Conservation (phyloP, 2,329 filamentous ascomycete species). For the Pseudocercospora eumusae region DNA sequence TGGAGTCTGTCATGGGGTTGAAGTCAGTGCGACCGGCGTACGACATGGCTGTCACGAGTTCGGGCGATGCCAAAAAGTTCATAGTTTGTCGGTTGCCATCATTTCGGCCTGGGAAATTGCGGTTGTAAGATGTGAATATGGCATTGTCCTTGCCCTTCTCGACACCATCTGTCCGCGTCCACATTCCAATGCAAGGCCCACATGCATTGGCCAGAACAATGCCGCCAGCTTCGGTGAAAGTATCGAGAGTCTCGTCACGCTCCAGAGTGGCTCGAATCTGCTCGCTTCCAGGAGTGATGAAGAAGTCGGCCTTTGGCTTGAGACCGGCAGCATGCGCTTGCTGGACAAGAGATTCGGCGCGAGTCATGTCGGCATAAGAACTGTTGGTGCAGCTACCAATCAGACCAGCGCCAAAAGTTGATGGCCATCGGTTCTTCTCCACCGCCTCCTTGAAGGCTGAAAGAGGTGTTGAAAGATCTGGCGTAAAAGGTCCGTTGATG, state of each 20-base stretch:
- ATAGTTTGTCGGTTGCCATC: constrained; percentile 95
- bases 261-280: constrained; percentile 94
- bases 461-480: constrained; percentile 88
- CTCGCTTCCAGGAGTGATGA: constrained; percentile 94
- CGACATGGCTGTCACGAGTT: constrained; percentile 93
- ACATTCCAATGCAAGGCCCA: constrained; percentile 72
- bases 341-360: constrained; percentile 87
- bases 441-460: constrained; percentile 87
- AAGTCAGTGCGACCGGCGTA: constrained; percentile 92
- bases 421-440: constrained; percentile 82
- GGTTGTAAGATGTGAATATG: constrained; percentile 96
- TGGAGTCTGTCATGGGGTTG: constrained; percentile 87
- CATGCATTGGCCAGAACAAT: constrained; percentile 93
- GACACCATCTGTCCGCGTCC: constrained; percentile 86
- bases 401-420: constrained; percentile 84
- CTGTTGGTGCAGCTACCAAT: constrained; percentile 99
- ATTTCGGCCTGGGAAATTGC: constrained; percentile 95
- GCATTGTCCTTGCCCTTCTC: constrained; percentile 85
- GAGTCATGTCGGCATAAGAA: constrained; percentile 98
- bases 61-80: constrained; percentile 97
- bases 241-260: constrained; percentile 80
- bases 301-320: constrained; percentile 86
- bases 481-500: constrained; percentile 75
- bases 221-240: constrained; percentile 83
- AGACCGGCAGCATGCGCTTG: constrained; percentile 88